phyloP scores from a whole-genome alignment of 148 eudicot species.

The Rhododendron vialii region DNA sequence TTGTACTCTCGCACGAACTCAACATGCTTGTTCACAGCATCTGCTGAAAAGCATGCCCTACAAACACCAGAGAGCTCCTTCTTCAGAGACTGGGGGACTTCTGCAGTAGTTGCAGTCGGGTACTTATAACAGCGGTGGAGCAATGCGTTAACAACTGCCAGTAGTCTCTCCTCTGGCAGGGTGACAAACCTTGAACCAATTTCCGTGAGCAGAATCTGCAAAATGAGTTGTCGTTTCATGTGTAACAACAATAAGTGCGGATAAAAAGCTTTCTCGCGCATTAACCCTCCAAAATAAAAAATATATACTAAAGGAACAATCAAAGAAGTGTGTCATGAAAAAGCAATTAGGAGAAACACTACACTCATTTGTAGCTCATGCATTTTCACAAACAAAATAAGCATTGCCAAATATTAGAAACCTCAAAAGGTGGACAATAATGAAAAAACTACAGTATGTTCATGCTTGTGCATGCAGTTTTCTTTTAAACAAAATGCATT shows the following conservation, averaged over 20 bases:
- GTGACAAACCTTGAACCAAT: constrained; percentile 98
- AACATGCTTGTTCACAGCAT: constrained; percentile 97
- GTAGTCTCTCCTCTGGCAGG: constrained; percentile 95
- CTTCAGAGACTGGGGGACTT: constrained; percentile 96
- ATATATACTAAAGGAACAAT: background rate
- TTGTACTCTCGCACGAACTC: constrained; percentile 95
- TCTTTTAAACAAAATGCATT: background rate
- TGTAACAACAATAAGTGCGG: background rate
- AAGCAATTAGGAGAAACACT: background rate
- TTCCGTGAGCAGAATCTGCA: constrained; percentile 84
- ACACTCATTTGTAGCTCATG: background rate
- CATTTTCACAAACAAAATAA: background rate
- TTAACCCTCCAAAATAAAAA: background rate
- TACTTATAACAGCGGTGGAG: constrained; percentile 97
- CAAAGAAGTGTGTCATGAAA: background rate
- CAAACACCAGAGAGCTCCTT: constrained; percentile 99
- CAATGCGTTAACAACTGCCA: constrained; percentile 92
- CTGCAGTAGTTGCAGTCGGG: constrained; percentile 95
- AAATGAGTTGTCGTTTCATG: background rate
- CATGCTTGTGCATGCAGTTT: background rate
- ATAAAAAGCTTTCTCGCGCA: background rate
- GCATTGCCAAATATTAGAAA: background rate
- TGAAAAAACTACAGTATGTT: background rate
- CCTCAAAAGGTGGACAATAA: background rate
- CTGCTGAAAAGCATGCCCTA: constrained; percentile 95